Evolutionary conservation across 2,329 filamentous ascomycete species (phyloP).

Genomic region (Sarocladiaceae sp.): DNA sequence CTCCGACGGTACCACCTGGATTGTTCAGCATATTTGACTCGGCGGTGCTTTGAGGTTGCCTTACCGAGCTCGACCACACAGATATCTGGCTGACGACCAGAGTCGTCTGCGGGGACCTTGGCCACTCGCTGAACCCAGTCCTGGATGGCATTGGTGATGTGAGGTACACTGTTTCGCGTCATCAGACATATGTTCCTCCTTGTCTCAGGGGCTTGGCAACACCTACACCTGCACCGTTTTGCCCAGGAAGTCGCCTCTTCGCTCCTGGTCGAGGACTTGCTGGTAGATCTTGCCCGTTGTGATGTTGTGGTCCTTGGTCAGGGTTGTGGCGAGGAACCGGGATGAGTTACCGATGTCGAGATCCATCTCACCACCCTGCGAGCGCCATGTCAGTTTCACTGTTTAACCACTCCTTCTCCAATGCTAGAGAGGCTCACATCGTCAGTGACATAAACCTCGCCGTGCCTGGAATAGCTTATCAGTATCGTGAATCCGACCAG

Average conservation of each 20-base stretch:
- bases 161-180: constrained; percentile 53
- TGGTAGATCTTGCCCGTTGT: constrained; percentile 96
- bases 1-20: constrained; percentile 57
- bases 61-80: constrained; percentile 59
- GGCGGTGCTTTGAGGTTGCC: too few species aligned
- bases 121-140: constrained; percentile 89
- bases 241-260: constrained; percentile 71
- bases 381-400: not conserved
- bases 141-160: constrained; percentile 86
- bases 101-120: constrained; percentile 78
- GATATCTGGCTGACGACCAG: constrained; percentile 75
- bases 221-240: constrained; percentile 70
- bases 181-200: not conserved
- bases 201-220: not conserved
- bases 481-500: constrained; percentile 24
- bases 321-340: constrained; percentile 61
- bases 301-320: constrained; percentile 88
- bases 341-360: constrained; percentile 54
- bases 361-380: constrained; percentile 29
- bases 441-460: constrained; percentile 10
- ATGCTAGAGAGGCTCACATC: not conserved
- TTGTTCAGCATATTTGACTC: too few species aligned
- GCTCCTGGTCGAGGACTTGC: constrained; percentile 62
- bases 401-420: not conserved
- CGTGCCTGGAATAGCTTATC: constrained; percentile 8